phyloP scores from a whole-genome alignment of 495 filamentous ascomycete species.

The Copromyces sp. region DNA sequence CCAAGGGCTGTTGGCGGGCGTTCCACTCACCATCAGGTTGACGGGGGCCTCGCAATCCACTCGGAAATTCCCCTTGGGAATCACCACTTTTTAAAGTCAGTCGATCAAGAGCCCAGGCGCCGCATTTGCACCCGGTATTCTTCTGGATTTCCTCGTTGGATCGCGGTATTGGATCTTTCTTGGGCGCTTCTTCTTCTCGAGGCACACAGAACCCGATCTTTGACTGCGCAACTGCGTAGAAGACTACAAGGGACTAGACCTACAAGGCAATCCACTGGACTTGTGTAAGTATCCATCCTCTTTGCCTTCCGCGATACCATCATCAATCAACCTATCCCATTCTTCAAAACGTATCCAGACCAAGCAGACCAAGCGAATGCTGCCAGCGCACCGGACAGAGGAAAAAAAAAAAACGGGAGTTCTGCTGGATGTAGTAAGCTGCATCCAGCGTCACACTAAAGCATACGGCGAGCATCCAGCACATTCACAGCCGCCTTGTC shows the following conservation, averaged over 20 bases:
- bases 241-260: not conserved
- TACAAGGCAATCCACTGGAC: not conserved
- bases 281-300: not conserved
- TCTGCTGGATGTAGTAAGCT: constrained; percentile 7
- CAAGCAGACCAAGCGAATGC: not conserved
- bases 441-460: constrained; percentile 24
- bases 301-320: not conserved
- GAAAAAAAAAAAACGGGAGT: not conserved
- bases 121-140: not conserved
- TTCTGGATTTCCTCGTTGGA: not conserved
- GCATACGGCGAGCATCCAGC: constrained; percentile 21
- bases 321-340: not conserved
- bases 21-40: not conserved
- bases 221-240: not conserved
- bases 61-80: not conserved
- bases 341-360: not conserved
- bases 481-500: constrained; percentile 24
- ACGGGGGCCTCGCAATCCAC: not conserved
- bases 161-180: not conserved
- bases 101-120: not conserved
- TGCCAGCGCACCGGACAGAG: not conserved
- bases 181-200: not conserved
- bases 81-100: not conserved
- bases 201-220: not conserved
- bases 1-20: not conserved